Evolutionary conservation across 345 rosid species (phyloP).

Genomic region (Theobroma cacao): DNA sequence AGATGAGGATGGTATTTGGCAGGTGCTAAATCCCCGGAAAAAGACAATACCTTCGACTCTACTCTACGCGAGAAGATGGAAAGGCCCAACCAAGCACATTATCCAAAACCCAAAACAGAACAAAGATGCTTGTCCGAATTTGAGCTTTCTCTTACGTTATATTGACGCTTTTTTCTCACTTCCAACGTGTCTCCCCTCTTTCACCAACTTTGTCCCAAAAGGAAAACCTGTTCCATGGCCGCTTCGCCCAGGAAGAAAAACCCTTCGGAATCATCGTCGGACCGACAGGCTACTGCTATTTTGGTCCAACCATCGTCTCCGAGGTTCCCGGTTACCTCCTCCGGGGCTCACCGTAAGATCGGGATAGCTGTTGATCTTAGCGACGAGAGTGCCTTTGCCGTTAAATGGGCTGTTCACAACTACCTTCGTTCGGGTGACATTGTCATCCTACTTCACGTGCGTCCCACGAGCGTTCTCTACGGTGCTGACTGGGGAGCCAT

Average conservation of each 20-base stretch:
- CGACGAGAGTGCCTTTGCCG: slow-evolving; percentile 82
- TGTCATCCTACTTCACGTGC: slow-evolving; percentile 73
- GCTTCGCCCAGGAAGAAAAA: slow-evolving; percentile 15
- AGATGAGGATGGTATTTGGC: too few species aligned
- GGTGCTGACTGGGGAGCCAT: slow-evolving; percentile 94
- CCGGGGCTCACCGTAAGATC: slow-evolving; percentile 62
- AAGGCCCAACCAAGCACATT: background rate
- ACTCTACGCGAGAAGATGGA: background rate
- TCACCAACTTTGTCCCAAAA: slow-evolving; percentile 8
- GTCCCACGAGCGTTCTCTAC: slow-evolving; percentile 70
- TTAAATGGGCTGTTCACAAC: slow-evolving; percentile 83
- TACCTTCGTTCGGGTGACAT: slow-evolving; percentile 83
- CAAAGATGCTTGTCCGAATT: background rate
- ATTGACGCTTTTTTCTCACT: background rate
- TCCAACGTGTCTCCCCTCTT: slow-evolving; percentile 8
- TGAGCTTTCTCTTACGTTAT: background rate
- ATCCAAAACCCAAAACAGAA: background rate
- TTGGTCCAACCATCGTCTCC: slow-evolving; percentile 71
- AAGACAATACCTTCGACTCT: background rate
- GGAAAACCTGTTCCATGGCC: background rate
- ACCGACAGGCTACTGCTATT: slow-evolving; percentile 37
- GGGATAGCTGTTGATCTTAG: slow-evolving; percentile 91
- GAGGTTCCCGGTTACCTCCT: slow-evolving; percentile 42
- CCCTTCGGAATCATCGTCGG: slow-evolving; percentile 21
- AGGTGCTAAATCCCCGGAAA: background rate